Evolutionary conservation across 2,329 filamentous ascomycete genomes (phyloP).

Genomic region (Aspergillus sp.): DNA sequence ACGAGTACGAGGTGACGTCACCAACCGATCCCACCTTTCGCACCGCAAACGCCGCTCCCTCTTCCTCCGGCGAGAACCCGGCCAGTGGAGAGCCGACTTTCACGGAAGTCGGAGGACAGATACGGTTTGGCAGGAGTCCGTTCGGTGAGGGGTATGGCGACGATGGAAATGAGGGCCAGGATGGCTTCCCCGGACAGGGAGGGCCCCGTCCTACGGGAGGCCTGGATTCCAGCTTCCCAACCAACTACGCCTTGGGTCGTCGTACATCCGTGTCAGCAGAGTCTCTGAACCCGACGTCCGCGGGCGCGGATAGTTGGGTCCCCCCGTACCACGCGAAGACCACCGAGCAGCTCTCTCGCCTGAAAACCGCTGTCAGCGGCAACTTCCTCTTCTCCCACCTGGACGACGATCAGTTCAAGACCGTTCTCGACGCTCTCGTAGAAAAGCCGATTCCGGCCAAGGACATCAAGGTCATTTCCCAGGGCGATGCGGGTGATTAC

Average conservation of each 20-base stretch:
- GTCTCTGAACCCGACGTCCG: conserved; percentile 83
- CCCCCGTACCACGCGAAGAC: conserved; percentile 84
- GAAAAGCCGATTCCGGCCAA: conserved; percentile 95
- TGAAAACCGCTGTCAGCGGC: conserved; percentile 76
- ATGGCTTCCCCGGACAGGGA: conserved; percentile 19
- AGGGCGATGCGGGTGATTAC: conserved; percentile 94
- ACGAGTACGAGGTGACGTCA: conserved; percentile 76
- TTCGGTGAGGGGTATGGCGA: conserved; percentile 26
- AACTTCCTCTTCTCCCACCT: conserved; percentile 95
- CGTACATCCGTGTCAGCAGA: conserved; percentile 96
- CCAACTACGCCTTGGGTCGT: conserved; percentile 88
- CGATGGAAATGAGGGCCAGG: conserved; percentile 19
- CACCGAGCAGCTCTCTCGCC: conserved; percentile 71
- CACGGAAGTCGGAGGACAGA: conserved; percentile 17
- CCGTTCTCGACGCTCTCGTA: conserved; percentile 84
- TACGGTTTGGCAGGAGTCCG: conserved; percentile 34
- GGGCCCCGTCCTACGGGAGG: conserved; percentile 26
- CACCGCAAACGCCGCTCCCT: conserved; percentile 23
- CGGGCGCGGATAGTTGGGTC: conserved; percentile 83
- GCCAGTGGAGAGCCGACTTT: conserved; percentile 31
- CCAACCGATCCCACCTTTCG: conserved; percentile 66
- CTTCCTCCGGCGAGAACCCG: conserved; percentile 42
- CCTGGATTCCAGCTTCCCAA: conserved; percentile 57
- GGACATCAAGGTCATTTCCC: conserved; percentile 85
- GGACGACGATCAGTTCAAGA: conserved; percentile 85